phyloP scores from a whole-genome alignment of 148 eudicot species.

The Limonium bicolor region DNA sequence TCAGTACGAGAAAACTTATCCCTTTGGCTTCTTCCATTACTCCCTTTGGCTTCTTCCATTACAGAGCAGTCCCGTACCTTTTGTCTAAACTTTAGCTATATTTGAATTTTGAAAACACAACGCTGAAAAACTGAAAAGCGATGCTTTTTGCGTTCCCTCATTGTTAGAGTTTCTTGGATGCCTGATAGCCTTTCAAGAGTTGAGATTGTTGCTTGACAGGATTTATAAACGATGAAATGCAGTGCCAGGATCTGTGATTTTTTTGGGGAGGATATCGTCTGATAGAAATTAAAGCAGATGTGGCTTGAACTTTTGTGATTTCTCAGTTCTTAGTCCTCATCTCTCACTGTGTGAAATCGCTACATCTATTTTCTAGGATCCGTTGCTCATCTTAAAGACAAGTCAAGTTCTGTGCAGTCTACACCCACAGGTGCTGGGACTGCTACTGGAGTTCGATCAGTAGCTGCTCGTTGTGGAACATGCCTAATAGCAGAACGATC shows the following conservation, averaged over 20 bases:
- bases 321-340: not conserved
- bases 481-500: slow-evolving; percentile 18
- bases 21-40: slow-evolving; percentile 22
- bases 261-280: not conserved
- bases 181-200: no score
- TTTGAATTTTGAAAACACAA: not conserved
- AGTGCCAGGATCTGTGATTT: no score
- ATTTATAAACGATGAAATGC: no score
- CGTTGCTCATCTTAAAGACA: slow-evolving; percentile 24
- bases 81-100: not conserved
- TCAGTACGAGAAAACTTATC: slow-evolving; percentile 23
- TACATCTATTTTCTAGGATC: slow-evolving; percentile 9
- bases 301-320: not conserved
- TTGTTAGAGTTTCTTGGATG: not conserved
- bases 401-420: slow-evolving; percentile 7
- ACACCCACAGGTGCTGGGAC: slow-evolving; percentile 14
- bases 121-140: not conserved
- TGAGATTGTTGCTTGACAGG: no score
- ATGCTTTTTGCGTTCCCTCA: not conserved
- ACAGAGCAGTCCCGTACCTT: not conserved
- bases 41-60: no score
- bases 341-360: not conserved
- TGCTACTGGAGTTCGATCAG: slow-evolving; percentile 23
- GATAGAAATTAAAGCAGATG: not conserved
- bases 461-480: slow-evolving; percentile 17